Percentiles rank a stretch among this genome's conserved stretches.
phyloP scores from a whole-genome alignment of 1,139 yeast species.

The Cylindricascospora bacillispora region DNA sequence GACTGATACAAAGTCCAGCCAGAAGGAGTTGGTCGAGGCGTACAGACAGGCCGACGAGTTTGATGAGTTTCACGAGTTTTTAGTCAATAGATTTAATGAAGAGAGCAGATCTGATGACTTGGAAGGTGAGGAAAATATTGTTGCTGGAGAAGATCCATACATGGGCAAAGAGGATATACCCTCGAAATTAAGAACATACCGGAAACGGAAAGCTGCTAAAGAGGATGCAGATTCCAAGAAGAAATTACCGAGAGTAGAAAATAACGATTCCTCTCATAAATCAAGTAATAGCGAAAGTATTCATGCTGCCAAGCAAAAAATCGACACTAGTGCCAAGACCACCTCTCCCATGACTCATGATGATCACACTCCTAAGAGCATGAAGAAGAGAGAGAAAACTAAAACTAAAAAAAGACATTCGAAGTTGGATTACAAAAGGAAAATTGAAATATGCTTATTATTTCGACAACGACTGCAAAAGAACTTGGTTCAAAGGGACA shows the following conservation, averaged over 20 bases:
- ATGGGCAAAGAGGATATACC: constrained; percentile 6
- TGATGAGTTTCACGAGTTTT: constrained; percentile 14
- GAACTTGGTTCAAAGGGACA: constrained; percentile 22
- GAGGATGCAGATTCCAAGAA: constrained; percentile 2
- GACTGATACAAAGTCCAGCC: constrained; percentile 7
- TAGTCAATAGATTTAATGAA: constrained; percentile 14
- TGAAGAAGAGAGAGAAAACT: background rate
- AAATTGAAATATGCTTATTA: constrained; percentile 19
- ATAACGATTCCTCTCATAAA: background rate
- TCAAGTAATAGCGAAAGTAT: background rate
- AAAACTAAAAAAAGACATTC: constrained; percentile 6
- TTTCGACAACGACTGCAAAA: constrained; percentile 23
- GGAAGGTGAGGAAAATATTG: constrained; percentile 10
- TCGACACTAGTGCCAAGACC: background rate
- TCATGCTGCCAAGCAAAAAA: background rate
- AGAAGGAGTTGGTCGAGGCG: constrained; percentile 17
- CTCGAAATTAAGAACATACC: too few relatives aligned
- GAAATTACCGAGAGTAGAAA: constrained; percentile 1
- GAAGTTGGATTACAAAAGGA: constrained; percentile 17
- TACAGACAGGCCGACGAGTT: constrained; percentile 21
- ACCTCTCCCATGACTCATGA: background rate
- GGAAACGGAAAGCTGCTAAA: constrained; percentile 1
- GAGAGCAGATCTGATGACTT: constrained; percentile 18
- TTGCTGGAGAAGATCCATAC: constrained; percentile 22
- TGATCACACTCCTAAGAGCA: background rate